Base-by-base conservation (phyloP, 768 basidiomycete genomes). In the Pulveroboletus sp. region DNA sequence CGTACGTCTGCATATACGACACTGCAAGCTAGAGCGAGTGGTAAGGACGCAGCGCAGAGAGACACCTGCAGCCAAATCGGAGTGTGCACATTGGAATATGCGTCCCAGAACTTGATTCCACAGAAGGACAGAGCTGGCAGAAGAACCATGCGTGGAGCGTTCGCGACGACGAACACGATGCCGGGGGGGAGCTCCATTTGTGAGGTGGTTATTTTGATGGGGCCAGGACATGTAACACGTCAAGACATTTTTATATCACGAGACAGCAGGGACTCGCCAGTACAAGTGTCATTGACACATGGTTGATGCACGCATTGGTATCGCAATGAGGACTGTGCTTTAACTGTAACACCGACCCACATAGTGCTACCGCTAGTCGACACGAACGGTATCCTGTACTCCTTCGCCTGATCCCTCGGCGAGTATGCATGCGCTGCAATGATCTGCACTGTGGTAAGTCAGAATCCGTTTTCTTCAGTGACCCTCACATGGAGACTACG, bases 181-280 rank as follows among this genome's bases (percentile, higher is more conserved):
- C 71, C 69, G 8, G 71, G 71, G 6, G 71, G 69, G 1, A 71
- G 57, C n/a, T 55, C 49, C 64, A 67, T 68, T 48, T 32, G 33
- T 35, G 21, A 21, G 21, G 21, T 21, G 46, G n/a, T 18, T 32
- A 13, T 27, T 43, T 30, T 13, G 46, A 43, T 21, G 54, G 36
- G 39, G 36, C 15, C 28, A 10, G 42, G 6, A 30, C 17, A 36
- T 51, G 30, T 7, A 30, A 42, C n/a, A 37, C 17, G 37, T 41
- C 24, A 38, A 18, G 6, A 15, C 38, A 27, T 47, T 49, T 58
- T 50, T 58, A 50, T 47, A 41, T 8, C 21, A 26, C 36, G 21
- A 21, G 21, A 21, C 21, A 21, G 21, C 21, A 21, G 21, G 21
- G 21, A 21, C 21, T 21, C 21, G 21, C 21, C 21, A n/a, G n/a